Evolutionary conservation across 179 eudicot species (phyloP), one percentile per base, ranked within the genome.

Genomic region (Silene noctiflora): DNA sequence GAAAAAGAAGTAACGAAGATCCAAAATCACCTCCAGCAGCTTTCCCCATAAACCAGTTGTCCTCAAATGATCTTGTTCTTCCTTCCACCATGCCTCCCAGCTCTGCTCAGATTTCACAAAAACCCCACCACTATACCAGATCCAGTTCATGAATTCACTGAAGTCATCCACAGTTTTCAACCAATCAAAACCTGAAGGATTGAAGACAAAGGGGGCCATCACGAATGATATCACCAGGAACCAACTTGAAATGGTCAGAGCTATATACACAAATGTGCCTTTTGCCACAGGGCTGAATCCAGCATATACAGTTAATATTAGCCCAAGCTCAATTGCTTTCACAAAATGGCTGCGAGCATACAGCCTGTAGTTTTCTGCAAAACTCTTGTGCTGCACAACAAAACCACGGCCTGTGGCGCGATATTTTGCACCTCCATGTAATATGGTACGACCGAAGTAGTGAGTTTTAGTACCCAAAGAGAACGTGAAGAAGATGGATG

Each of bases 401-500:
- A 93, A 93, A 51, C 98, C 98, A 79, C 98, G 96, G 1, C 98
- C 96, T 65, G 98, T 93, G 39, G 96, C 96, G 55, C 96, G 84
- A 80, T 93, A 93, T 65, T 93, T 93, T 58, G 98, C 98, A 53
- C 98, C 98, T 71, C 98, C 98, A 59, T 93, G 98, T 79, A 93
- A 87, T 79, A 91, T 89, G 25, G 98, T 93, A 73, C 96, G 85
- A 12, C 98, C 98, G 70, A 91, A 93, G 84, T 88, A 93, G 83
- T 93, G 98, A 14, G 93, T 90, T 27, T 91, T 88, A 51, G 98
- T 93, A 62, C 96, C 98, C 98, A 93, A 84, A 6, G 98, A 93
- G 82, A 93, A 93, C 9, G 94, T 86, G 71, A 86, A 93, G 83
- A 91, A 93, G 16, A 93, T 84, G 55, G 96, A 91, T 12, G 98